phyloP scores from a whole-genome alignment of 768 basidiomycete genomes.

The Boletellus emodensis region DNA sequence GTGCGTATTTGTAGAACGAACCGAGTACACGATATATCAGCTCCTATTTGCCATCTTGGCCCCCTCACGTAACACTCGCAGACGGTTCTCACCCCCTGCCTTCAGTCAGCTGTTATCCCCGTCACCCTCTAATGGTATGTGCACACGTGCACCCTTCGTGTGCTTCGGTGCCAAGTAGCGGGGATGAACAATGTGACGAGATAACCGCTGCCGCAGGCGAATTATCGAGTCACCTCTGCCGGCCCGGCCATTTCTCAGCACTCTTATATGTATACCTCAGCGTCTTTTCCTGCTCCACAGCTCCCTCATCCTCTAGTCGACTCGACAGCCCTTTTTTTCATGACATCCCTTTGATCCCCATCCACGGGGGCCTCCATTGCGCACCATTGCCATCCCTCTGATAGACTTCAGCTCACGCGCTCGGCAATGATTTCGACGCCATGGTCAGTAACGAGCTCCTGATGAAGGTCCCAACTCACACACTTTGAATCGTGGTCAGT shows the following conservation, averaged over 20 bases:
- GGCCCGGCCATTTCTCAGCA: constrained; percentile 7
- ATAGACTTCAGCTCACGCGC: background rate
- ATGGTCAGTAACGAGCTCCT: constrained; percentile 5
- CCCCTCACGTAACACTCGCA: constrained; percentile 18
- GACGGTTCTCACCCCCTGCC: constrained; percentile 19
- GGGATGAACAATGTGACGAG: constrained; percentile 13
- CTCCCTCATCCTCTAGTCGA: constrained; percentile 1
- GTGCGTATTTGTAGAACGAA: background rate
- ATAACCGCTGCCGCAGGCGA: constrained; percentile 10
- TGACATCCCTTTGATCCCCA: constrained; percentile 12
- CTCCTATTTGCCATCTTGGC: constrained; percentile 11
- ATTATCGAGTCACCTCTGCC: constrained; percentile 10
- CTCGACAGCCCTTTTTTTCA: constrained; percentile 10
- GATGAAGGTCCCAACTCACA: background rate
- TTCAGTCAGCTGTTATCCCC: constrained; percentile 7
- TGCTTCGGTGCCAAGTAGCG: constrained; percentile 16
- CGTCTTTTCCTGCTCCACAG: constrained; percentile 5
- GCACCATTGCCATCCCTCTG: background rate
- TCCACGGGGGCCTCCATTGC: constrained; percentile 1
- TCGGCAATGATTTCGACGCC: constrained; percentile 10
- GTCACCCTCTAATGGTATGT: constrained; percentile 15
- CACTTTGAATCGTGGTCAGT: constrained; percentile 1
- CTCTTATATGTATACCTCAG: constrained; percentile 18
- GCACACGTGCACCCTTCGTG: constrained; percentile 11
- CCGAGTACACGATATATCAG: background rate